Evolutionary conservation across 768 basidiomycete genomes (phyloP).

Genomic region (Termitomyces sp.): DNA sequence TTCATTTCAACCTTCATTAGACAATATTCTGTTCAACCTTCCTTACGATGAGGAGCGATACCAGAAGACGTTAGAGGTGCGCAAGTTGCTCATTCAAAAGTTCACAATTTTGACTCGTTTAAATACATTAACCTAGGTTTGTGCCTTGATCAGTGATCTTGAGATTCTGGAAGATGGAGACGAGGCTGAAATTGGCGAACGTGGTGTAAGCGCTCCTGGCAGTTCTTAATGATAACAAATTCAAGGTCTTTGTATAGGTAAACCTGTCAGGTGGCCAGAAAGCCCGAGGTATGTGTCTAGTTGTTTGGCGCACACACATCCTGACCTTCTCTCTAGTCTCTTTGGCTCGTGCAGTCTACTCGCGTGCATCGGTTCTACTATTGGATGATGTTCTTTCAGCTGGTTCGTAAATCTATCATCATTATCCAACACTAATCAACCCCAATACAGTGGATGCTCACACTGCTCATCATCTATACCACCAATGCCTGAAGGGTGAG

Average conservation of each 20-base stretch:
- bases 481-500: conserved; percentile 80
- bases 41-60: conserved; percentile 75
- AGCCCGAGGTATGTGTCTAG: conserved; percentile 49
- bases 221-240: background rate
- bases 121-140: conserved; percentile 38
- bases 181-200: conserved; percentile 84
- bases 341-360: conserved; percentile 86
- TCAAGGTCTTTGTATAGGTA: conserved; percentile 27
- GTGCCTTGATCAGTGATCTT: conserved; percentile 71
- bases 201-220: conserved; percentile 50
- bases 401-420: conserved; percentile 32
- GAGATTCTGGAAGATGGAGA: conserved; percentile 87
- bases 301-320: background rate
- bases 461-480: conserved; percentile 85
- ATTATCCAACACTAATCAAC: background rate
- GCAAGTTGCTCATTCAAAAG: conserved; percentile 24
- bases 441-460: conserved; percentile 75
- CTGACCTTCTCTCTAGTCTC: conserved; percentile 42
- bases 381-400: conserved; percentile 80
- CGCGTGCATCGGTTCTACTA: conserved; percentile 76
- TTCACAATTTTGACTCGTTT: background rate
- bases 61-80: conserved; percentile 70
- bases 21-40: conserved; percentile 72
- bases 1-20: conserved; percentile 16
- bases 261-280: conserved; percentile 65